Evolutionary conservation across 805 yeast species (phyloP).

Genomic region (Sugiyamaella valdiviana): DNA sequence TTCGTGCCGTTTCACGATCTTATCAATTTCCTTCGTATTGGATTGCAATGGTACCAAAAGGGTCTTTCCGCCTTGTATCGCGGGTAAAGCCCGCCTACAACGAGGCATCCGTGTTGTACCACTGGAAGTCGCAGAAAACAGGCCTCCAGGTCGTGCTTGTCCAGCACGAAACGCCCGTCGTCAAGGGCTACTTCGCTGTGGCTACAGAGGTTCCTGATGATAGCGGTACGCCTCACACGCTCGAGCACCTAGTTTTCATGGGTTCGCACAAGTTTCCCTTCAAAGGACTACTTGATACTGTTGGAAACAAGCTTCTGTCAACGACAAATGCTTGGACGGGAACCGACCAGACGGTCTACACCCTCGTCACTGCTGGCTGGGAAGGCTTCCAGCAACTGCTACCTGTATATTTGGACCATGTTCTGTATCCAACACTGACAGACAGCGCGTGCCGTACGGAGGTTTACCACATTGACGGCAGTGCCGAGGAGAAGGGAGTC

Average conservation of each 20-base stretch:
- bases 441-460: constrained; percentile 91
- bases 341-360: constrained; percentile 91
- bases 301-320: constrained; percentile 79
- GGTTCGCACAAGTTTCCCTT: constrained; percentile 86
- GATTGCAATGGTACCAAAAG: not conserved
- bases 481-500: constrained; percentile 89
- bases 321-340: constrained; percentile 96
- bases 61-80: constrained; percentile 7
- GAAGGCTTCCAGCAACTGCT: constrained; percentile 78
- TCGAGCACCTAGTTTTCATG: constrained; percentile 92
- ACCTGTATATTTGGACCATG: constrained; percentile 87
- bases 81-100: constrained; percentile 10
- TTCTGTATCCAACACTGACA: constrained; percentile 75
- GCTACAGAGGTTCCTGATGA: constrained; percentile 87
- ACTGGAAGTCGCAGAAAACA: constrained; percentile 74
- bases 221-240: constrained; percentile 90
- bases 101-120: constrained; percentile 24
- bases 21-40: not conserved
- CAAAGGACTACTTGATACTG: constrained; percentile 81
- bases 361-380: constrained; percentile 92
- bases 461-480: constrained; percentile 89
- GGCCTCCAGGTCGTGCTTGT: constrained; percentile 77
- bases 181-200: constrained; percentile 91
- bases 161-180: constrained; percentile 73
- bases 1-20: not conserved